These are phyloP conservation scores for Ceratocystis colombiana DNA, from an alignment of 2,329 filamentous ascomycete species.

Conservation along the genomic window DNA sequence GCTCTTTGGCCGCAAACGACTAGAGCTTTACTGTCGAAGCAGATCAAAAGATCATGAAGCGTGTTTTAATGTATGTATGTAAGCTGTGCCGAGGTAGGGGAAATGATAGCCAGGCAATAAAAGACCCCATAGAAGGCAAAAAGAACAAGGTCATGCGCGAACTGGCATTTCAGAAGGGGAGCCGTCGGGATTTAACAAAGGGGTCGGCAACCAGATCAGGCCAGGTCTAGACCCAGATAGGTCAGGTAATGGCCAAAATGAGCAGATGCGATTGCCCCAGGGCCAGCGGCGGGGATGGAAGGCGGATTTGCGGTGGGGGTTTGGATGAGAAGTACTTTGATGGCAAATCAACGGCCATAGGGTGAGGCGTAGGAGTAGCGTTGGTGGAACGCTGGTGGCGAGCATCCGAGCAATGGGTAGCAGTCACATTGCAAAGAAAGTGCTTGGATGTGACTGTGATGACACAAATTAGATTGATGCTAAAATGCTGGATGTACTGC, in stretches of 20 bases:
- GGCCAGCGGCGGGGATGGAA: neutral
- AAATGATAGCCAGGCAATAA: no score
- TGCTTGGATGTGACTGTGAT: neutral
- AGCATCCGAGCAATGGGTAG: no score
- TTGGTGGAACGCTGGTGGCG: neutral
- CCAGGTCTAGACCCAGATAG: neutral
- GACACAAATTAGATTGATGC: neutral
- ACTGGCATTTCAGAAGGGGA: constrained; percentile 9
- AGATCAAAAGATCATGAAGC: neutral
- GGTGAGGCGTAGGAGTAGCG: neutral
- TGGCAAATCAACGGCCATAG: neutral
- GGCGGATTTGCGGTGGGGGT: neutral
- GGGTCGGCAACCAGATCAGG: constrained; percentile 5
- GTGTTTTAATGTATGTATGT: neutral
- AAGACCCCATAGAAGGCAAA: neutral
- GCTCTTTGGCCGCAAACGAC: no score
- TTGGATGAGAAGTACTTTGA: neutral
- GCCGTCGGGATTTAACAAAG: constrained; percentile 9
- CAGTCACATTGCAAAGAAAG: neutral
- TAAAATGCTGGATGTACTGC: neutral
- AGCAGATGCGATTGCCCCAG: neutral
- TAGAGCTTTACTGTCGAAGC: no score
- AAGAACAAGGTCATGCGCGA: neutral
- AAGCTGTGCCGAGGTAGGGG: no score
- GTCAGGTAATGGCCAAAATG: neutral